Evolutionary conservation across 176 grass and related monocot genomes (phyloP), one percentile per base, ranked within the genome.

Genomic region (Oryza longistaminata): DNA sequence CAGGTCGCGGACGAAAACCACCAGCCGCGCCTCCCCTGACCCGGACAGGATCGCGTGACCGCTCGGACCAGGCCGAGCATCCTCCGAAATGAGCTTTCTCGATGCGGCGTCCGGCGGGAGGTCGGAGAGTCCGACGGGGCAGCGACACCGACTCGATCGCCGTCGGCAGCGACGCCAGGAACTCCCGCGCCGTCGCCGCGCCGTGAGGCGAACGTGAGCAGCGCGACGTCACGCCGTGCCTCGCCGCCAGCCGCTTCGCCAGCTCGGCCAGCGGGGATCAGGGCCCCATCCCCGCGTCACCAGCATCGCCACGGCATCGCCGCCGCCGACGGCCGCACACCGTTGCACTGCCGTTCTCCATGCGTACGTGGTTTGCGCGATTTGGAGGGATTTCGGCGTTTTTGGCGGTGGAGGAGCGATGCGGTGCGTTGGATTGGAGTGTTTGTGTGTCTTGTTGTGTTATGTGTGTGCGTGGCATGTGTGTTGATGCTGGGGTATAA

Each of bases 201-300:
- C 79, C 15, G 76, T 65, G 5, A 83, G 9, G 92, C 82, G 76
- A 90, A 83, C 9, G 76, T 92, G 79, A 97, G 37, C 48, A 94
- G 73, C 48, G 91, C 11, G 85, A 7, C 7, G 66, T 46, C 10
- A 66, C 85, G 16, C 82, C 79, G 67, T 92, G 91, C 1, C 49
- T 82, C 2, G 91, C 71, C 2, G 81, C 82, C 7, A 97, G 79
- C 9, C 40, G 73, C 35, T 85, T 88, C 0, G 94, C 91, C 1
- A 97, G 89, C 89, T 93, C 91, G 1, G 81, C 85, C 1, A 97
- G 16, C 39, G 89, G 82, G 82, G 77, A 91, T 93, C 43, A 97
- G 85, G 82, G 91, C 2, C 93, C 92, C 87, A 92, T 90, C 53
- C 93, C 88, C 0, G 90, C 19, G 82, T 86, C 15, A 15, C 61